These are phyloP conservation scores for Alloascoidea africana DNA, from an alignment of 805 yeast species.

Conservation along the genomic window DNA sequence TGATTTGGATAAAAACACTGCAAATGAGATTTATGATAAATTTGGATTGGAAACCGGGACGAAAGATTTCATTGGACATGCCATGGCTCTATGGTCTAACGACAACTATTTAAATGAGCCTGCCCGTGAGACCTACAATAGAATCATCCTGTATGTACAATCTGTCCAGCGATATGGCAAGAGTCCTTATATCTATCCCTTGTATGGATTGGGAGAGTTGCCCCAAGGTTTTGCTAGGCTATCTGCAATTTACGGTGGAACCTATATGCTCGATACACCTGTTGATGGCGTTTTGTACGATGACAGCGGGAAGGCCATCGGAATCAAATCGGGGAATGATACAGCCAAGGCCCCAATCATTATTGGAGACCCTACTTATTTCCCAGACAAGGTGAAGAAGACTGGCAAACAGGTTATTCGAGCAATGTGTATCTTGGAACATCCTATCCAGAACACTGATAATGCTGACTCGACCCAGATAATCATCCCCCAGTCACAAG, in stretches of 20 bases:
- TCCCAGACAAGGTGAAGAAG: constrained; percentile 67
- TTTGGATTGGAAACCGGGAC: constrained; percentile 89
- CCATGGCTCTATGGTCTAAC: constrained; percentile 94
- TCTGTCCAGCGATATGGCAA: constrained; percentile 92
- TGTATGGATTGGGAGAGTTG: constrained; percentile 92
- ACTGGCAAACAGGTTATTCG: constrained; percentile 66
- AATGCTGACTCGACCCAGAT: constrained; percentile 85
- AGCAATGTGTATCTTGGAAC: constrained; percentile 81
- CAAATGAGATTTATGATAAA: constrained; percentile 80
- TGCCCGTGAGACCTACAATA: constrained; percentile 81
- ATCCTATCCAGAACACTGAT: constrained; percentile 70
- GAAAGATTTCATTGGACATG: constrained; percentile 93
- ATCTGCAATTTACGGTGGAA: constrained; percentile 95
- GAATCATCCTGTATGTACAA: constrained; percentile 73
- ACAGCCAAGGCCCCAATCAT: constrained; percentile 84
- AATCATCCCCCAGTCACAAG: constrained; percentile 93
- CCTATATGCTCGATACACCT: constrained; percentile 95
- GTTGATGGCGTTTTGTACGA: constrained; percentile 76
- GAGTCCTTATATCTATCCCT: constrained; percentile 90
- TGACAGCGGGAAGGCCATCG: constrained; percentile 58
- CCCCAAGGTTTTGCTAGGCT: constrained; percentile 99
- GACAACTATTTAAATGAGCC: constrained; percentile 82
- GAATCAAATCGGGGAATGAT: constrained; percentile 87
- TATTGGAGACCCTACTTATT: constrained; percentile 95
- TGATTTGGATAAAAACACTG: constrained; percentile 74